Conservation (phyloP, 306 rosid species). For the Inga leiocalycina region DNA sequence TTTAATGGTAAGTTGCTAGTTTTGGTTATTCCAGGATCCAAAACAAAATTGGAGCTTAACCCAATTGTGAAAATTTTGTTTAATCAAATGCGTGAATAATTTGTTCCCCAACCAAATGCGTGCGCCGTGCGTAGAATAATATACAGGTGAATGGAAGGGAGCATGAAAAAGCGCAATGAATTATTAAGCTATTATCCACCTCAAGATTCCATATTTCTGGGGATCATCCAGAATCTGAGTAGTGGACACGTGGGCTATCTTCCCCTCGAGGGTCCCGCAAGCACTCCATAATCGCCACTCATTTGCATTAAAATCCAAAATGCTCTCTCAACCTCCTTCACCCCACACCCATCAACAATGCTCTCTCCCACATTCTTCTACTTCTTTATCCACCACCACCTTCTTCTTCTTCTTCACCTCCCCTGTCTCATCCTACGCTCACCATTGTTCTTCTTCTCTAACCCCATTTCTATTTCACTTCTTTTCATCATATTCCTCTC, state of each 20-base stretch:
- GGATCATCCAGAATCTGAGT: background rate
- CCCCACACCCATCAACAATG: conserved; percentile 34
- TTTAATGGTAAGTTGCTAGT: too few species aligned
- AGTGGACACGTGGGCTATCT: conserved; percentile 23
- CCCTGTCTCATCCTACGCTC: conserved; percentile 53
- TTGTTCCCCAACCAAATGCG: too few species aligned
- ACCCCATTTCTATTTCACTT: conserved; percentile 35
- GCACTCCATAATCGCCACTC: conserved; percentile 56
- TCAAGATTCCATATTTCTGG: conserved; percentile 1
- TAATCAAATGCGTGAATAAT: too few species aligned
- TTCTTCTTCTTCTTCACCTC: background rate
- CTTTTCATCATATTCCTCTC: background rate
- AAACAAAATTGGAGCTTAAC: too few species aligned
- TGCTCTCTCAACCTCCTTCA: conserved; percentile 36
- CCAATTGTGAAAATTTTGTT: too few species aligned
- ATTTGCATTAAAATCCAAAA: conserved; percentile 51
- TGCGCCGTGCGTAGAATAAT: too few species aligned
- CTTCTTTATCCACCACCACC: conserved; percentile 23
- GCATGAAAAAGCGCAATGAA: background rate
- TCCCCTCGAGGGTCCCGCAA: background rate
- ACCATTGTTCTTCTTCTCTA: conserved; percentile 53
- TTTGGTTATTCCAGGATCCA: too few species aligned
- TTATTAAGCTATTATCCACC: background rate
- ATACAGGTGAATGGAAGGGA: background rate
- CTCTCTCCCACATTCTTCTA: conserved; percentile 36